Evolutionary conservation across 164 flowering plant genomes (phyloP).

Genomic region (Vitis rotundifolia): DNA sequence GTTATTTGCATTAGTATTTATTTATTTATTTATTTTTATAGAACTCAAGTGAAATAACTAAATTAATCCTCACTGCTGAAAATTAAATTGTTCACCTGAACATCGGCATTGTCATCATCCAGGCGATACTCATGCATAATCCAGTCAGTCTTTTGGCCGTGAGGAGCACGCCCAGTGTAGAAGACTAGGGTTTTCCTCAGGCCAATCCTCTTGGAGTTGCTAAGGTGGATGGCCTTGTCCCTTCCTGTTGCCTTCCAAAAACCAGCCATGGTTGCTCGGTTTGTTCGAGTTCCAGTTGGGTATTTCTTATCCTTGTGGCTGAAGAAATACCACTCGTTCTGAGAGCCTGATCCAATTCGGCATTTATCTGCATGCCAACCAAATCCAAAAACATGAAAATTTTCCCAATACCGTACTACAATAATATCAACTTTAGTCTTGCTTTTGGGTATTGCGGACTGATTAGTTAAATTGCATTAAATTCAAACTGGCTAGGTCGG

Average conservation of each 20-base stretch:
- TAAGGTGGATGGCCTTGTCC: conserved; percentile 72
- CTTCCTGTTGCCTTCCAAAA: conserved; percentile 96
- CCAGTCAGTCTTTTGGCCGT: conserved; percentile 55
- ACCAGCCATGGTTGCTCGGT: conserved; percentile 66
- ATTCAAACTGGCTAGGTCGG: too few species aligned
- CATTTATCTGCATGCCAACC: conserved; percentile 33
- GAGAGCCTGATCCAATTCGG: conserved; percentile 46
- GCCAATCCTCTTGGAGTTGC: conserved; percentile 37
- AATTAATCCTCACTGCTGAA: too few species aligned
- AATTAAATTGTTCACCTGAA: conserved; percentile 35
- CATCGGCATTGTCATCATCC: conserved; percentile 44
- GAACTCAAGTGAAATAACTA: too few species aligned
- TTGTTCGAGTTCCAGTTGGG: conserved; percentile 73
- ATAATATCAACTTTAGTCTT: too few species aligned
- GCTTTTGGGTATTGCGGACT: too few species aligned
- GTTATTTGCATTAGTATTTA: too few species aligned
- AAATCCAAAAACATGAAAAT: not conserved
- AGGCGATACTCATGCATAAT: conserved; percentile 57
- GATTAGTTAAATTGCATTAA: too few species aligned
- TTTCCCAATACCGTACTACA: too few species aligned
- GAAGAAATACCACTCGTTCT: conserved; percentile 84
- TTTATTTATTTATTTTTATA: too few species aligned
- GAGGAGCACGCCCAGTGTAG: conserved; percentile 55
- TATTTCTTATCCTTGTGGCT: conserved; percentile 69
- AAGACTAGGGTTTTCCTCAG: conserved; percentile 51